phyloP scores from a whole-genome alignment of 441 rosid genomes.

The Eruca vesicaria region DNA sequence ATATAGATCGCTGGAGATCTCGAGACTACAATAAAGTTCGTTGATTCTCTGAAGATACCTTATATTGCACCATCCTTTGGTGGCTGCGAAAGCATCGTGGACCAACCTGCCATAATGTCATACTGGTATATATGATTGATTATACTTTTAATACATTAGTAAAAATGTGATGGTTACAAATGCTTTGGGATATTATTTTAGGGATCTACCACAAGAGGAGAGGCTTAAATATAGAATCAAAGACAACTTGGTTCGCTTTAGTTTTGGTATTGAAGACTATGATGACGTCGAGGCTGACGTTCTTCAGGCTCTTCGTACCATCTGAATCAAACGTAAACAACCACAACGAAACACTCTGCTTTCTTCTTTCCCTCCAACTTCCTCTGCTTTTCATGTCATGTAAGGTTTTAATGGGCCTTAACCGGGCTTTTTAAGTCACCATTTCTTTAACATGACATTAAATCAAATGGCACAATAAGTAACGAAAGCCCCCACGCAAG shows the following conservation, averaged over 20 bases:
- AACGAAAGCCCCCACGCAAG: too few relatives aligned
- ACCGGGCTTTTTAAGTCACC: background rate
- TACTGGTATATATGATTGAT: constrained; percentile 64
- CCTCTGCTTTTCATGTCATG: too few relatives aligned
- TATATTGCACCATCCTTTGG: constrained; percentile 90
- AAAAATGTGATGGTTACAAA: background rate
- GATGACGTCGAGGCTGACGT: constrained; percentile 6
- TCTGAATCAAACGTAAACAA: background rate
- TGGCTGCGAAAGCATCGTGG: constrained; percentile 90
- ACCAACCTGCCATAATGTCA: constrained; percentile 80
- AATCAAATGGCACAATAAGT: too few relatives aligned
- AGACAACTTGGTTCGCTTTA: constrained; percentile 58
- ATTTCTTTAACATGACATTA: too few relatives aligned
- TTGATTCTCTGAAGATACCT: constrained; percentile 81
- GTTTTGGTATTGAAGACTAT: constrained; percentile 27
- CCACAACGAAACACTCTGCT: too few relatives aligned
- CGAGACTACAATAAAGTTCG: constrained; percentile 53
- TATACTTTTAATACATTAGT: background rate
- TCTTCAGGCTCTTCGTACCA: constrained; percentile 11
- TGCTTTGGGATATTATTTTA: background rate
- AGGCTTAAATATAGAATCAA: constrained; percentile 53
- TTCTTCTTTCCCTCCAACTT: too few relatives aligned
- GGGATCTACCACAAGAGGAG: background rate
- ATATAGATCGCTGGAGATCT: constrained; percentile 75
- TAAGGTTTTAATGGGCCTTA: background rate